Percentiles rank a stretch among this genome's conserved stretches.
Evolutionary conservation across 2,329 filamentous ascomycete species (phyloP).

Genomic region (Fusarium siculi): DNA sequence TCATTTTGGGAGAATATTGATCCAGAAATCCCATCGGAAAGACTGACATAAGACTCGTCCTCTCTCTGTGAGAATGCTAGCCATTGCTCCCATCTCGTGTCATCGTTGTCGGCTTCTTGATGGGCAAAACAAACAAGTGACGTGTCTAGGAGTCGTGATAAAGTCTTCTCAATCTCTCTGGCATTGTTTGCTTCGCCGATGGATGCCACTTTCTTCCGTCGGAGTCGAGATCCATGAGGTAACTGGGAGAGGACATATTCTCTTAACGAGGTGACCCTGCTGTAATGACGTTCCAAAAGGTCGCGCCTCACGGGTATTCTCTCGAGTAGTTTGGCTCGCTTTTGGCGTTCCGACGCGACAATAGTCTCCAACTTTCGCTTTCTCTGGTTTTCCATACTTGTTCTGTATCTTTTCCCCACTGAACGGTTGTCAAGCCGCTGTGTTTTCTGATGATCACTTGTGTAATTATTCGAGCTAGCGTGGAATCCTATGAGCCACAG

Average conservation of each 20-base stretch:
- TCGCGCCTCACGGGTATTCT: constrained; percentile 60
- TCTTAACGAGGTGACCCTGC: constrained; percentile 72
- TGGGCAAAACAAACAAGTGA: constrained; percentile 70
- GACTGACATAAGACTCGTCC: constrained; percentile 66
- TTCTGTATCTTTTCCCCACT: background rate
- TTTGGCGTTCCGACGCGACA: constrained; percentile 40
- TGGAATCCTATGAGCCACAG: constrained; percentile 6
- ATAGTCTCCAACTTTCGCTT: constrained; percentile 44
- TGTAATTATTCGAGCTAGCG: background rate
- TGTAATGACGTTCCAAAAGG: constrained; percentile 76
- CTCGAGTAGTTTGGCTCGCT: constrained; percentile 10
- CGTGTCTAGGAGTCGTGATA: constrained; percentile 73
- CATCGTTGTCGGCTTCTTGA: constrained; percentile 42
- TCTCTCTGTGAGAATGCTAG: constrained; percentile 69
- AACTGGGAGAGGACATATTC: constrained; percentile 75
- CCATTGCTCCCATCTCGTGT: constrained; percentile 65
- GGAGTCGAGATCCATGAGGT: constrained; percentile 71
- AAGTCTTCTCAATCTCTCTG: constrained; percentile 50
- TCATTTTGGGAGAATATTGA: constrained; percentile 70
- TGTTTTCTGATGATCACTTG: constrained; percentile 4
- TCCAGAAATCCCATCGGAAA: constrained; percentile 58
- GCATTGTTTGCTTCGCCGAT: constrained; percentile 50
- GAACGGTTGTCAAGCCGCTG: background rate
- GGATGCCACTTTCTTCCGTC: constrained; percentile 65
- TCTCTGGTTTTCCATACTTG: constrained; percentile 38